phyloP scores from a whole-genome alignment of 2,329 filamentous ascomycete genomes.

The Capronia americana region DNA sequence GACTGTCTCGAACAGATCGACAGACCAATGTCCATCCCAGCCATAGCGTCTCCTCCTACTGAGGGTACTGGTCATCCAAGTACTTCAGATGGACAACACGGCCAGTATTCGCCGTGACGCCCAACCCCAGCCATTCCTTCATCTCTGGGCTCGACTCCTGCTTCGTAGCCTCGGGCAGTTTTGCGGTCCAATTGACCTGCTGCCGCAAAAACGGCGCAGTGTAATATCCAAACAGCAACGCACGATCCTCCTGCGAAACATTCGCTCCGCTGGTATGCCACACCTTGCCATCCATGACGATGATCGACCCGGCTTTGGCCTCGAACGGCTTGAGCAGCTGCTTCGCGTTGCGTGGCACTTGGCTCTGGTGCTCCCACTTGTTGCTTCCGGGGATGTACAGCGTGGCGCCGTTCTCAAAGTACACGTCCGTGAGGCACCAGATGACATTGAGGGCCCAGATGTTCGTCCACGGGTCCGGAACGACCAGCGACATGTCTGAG shows the following conservation, averaged over 20 bases:
- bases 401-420: constrained; percentile 43
- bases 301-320: constrained; percentile 44
- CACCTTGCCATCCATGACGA: constrained; percentile 46
- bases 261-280: constrained; percentile 48
- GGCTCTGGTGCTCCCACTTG: constrained; percentile 16
- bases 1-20: no score
- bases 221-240: constrained; percentile 46
- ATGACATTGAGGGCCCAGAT: constrained; percentile 41
- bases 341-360: constrained; percentile 38
- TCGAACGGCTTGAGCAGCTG: constrained; percentile 44
- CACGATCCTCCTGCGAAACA: constrained; percentile 44
- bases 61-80: not conserved
- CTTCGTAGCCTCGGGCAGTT: constrained; percentile 42
- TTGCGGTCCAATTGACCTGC: constrained; percentile 46
- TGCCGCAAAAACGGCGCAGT: constrained; percentile 43
- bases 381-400: constrained; percentile 31
- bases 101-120: not conserved
- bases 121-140: constrained; percentile 43
- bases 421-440: constrained; percentile 46
- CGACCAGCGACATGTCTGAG: constrained; percentile 45
- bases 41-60: not conserved
- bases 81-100: not conserved
- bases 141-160: constrained; percentile 39
- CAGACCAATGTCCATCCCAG: no score
- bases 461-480: constrained; percentile 45